Evolutionary conservation across 495 filamentous ascomycete genomes (phyloP).

Genomic region (Sporormia fimetaria): DNA sequence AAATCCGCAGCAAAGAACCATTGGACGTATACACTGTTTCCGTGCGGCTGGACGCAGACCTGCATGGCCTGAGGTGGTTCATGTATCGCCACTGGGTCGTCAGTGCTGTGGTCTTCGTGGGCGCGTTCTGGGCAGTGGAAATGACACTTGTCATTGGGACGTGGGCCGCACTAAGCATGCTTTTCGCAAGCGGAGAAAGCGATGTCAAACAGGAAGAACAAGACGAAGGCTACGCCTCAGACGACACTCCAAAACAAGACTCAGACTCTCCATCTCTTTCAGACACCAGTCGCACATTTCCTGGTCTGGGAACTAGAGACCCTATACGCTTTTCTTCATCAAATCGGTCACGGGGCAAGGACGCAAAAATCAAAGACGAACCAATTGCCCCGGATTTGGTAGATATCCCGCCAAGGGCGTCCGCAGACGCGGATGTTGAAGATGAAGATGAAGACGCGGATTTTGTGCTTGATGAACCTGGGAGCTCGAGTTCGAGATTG

Average conservation of each 20-base stretch:
- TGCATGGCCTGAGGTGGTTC: slow-evolving; percentile 58
- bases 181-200: slow-evolving; percentile 6
- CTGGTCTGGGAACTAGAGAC: slow-evolving; percentile 42
- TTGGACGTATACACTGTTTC: slow-evolving; percentile 64
- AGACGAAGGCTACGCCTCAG: slow-evolving; percentile 5
- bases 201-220: slow-evolving; percentile 17
- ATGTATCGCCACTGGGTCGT: slow-evolving; percentile 72
- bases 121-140: slow-evolving; percentile 62
- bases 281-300: slow-evolving; percentile 44
- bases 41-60: slow-evolving; percentile 57
- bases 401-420: slow-evolving; percentile 15
- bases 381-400: slow-evolving; percentile 7
- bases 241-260: slow-evolving; percentile 6
- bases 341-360: not conserved
- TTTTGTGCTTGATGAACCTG: slow-evolving; percentile 13
- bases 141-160: slow-evolving; percentile 48
- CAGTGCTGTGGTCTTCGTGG: slow-evolving; percentile 54
- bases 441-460: slow-evolving; percentile 32
- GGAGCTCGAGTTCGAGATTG: not conserved
- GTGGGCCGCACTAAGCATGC: slow-evolving; percentile 43
- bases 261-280: slow-evolving; percentile 27
- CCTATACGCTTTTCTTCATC: slow-evolving; percentile 36
- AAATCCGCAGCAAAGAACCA: slow-evolving; percentile 43
- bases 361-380: slow-evolving; percentile 25
- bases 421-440: slow-evolving; percentile 32